Evolutionary conservation across 2,329 filamentous ascomycete genomes (phyloP), one percentile per base, ranked within the genome.

Genomic region (Botrytis elliptica): DNA sequence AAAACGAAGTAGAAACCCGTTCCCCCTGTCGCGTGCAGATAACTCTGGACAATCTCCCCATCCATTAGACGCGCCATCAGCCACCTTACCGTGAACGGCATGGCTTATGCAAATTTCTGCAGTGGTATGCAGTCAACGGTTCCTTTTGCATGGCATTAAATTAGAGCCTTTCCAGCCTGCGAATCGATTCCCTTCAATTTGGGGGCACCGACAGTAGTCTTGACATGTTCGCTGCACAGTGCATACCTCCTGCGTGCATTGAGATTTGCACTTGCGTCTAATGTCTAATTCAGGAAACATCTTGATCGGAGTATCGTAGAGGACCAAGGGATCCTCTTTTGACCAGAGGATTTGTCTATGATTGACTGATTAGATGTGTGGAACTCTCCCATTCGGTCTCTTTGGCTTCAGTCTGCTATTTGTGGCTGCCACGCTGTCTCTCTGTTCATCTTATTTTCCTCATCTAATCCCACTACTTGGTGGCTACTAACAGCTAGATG

Each of bases 221-320:
- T 72, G 40, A 40, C 63, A 42, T 44, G 29, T 67, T 72, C 38
- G 57, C 33, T 55, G 70, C 62, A 67, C 38, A 42, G 25, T 55
- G 70, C 62, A 72, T 40, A 38, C 62, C 29, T 71, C 57, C 57
- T 63, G 38, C 33, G 44, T 62, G 59, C 59, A 55, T 67, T n/a
- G 55, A 52, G 66, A 42, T 40, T 55, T 59, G 38, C n/a, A 57
- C 12, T 55, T 55, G 49, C 49, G 49, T 55, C 49, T 55, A 55
- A 55, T 55, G 49, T 68, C 70, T 72, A 72, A 72, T 72, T 72
- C 49, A n/a, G 63, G 70, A 72, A 59, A 40, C 70, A 46, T 68
- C 25, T 18, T 16, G 49, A 42, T 68, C 66, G 18, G 25, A 67
- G 65, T 29, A 29, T 29, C 29, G 29, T 40, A 29, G 9, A 68